phyloP scores from a whole-genome alignment of 768 basidiomycete species.

The Hemileccinum impolitum region DNA sequence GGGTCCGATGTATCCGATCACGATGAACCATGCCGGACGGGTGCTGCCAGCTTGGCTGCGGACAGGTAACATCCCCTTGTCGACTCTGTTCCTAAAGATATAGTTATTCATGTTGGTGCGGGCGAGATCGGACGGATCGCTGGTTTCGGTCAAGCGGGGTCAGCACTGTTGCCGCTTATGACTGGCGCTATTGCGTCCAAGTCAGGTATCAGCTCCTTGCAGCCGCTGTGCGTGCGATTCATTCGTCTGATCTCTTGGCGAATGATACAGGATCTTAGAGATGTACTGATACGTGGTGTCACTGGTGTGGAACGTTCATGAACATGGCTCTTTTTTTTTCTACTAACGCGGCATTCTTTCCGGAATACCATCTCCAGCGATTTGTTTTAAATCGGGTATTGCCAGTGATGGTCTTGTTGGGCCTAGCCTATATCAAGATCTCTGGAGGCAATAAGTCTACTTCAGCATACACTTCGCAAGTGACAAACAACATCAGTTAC shows the following conservation, averaged over 20 bases:
- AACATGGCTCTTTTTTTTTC: no score
- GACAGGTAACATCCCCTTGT: constrained; percentile 31
- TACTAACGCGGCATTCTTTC: no score
- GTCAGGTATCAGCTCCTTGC: constrained; percentile 47
- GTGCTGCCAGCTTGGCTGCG: constrained; percentile 72
- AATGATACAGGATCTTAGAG: no score
- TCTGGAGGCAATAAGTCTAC: no score
- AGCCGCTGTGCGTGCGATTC: constrained; percentile 28
- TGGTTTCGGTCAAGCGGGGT: constrained; percentile 67
- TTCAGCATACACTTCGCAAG: no score
- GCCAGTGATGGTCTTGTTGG: no score
- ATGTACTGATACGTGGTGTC: no score
- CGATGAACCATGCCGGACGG: constrained; percentile 66
- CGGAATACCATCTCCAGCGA: no score
- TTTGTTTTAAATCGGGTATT: no score
- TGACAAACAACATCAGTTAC: no score
- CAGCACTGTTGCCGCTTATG: constrained; percentile 69
- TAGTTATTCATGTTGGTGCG: neutral
- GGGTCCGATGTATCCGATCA: constrained; percentile 52
- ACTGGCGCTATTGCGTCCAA: constrained; percentile 64
- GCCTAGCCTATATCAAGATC: no score
- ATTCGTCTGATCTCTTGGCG: neutral
- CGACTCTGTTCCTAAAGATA: neutral
- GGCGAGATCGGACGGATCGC: constrained; percentile 68
- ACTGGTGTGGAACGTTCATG: no score